Evolutionary conservation across 768 basidiomycete genomes (phyloP), one percentile per base, ranked within the genome.

Genomic region (Xerocomus brunneocitrinus): DNA sequence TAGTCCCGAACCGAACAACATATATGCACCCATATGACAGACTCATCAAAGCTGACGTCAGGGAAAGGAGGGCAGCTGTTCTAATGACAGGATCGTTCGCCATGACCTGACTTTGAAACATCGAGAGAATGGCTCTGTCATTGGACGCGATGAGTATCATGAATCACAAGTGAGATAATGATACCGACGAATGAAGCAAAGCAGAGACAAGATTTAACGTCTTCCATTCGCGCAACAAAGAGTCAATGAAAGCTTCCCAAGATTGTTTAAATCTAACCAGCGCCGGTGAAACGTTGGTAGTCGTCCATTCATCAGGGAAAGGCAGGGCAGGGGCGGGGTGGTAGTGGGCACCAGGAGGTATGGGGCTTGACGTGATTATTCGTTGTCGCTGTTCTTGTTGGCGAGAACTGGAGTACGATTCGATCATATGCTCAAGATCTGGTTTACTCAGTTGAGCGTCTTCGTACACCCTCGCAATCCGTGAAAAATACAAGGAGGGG

Each of bases 401-500:
- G 10, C 34, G 8, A 12, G 58, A 56, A 35, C 19, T 57, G 22
- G 66, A 65, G 36, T 76, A 70, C 0, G 68, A 70, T 53, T 48
- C 62, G 55, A 54, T 69, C 79, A 84, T 82, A 36, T 78, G 63
- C 47, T 80, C 71, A 8, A 91, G 79, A 62, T 91, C 89, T 8
- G 83, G 86, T 55, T 76, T 77, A 62, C 87, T 87, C 47, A 91
- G 78, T 50, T 91, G 84, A 2, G 89, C 88, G 52, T 89, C 87
- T 59, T 85, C 79, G 57, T 89, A 90, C 27, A 91, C 79, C 45
- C 81, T 77, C 3, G 86, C 80, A 24, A 91, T 89, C 3, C 89
- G 83, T 3, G 84, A 79, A 67, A 90, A 91, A 62, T 91, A 91
- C 61, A 90, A 73, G 0, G 85, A 79, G 2, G 89, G 90, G n/a